These are phyloP conservation scores for Erigeron philadelphicus DNA, from an alignment of 140 eudicot genomes.

Conservation along the genomic window DNA sequence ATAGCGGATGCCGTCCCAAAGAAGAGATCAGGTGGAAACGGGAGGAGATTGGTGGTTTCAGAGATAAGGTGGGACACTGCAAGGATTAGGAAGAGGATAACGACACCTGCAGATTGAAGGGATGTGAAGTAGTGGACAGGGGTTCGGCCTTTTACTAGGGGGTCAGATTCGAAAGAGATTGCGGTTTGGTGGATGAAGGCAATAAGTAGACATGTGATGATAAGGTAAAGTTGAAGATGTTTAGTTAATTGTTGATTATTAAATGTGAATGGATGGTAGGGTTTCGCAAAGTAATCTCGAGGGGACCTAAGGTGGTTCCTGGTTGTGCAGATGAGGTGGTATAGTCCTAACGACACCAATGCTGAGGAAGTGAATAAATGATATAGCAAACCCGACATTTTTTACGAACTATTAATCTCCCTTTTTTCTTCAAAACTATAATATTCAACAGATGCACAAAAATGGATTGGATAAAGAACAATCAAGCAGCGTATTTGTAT, in stretches of 20 bases:
- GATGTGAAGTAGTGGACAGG: slow-evolving; percentile 80
- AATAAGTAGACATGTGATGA: slow-evolving; percentile 53
- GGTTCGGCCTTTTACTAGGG: slow-evolving; percentile 70
- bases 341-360: slow-evolving; percentile 51
- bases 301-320: slow-evolving; percentile 60
- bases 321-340: slow-evolving; percentile 71
- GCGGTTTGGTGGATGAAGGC: slow-evolving; percentile 53
- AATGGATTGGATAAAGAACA: neutral
- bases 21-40: slow-evolving; percentile 61
- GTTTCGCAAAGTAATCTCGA: slow-evolving; percentile 62
- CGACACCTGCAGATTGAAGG: slow-evolving; percentile 64
- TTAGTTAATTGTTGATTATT: slow-evolving; percentile 22
- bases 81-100: slow-evolving; percentile 53
- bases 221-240: slow-evolving; percentile 56
- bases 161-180: slow-evolving; percentile 56
- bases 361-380: slow-evolving; percentile 54
- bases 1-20: slow-evolving; percentile 50
- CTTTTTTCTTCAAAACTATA: neutral
- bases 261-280: slow-evolving; percentile 57
- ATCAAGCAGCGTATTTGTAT: neutral
- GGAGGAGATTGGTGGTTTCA: slow-evolving; percentile 51
- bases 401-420: neutral
- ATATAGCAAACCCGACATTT: slow-evolving; percentile 60
- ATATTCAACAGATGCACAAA: neutral
- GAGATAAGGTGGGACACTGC: slow-evolving; percentile 53